A percentile compares a stretch with the other conserved stretches of the same genome.
These are phyloP conservation scores for Bothriochloa decipiens DNA, from an alignment of 176 grass and related monocot species.

Conservation along the genomic window DNA sequence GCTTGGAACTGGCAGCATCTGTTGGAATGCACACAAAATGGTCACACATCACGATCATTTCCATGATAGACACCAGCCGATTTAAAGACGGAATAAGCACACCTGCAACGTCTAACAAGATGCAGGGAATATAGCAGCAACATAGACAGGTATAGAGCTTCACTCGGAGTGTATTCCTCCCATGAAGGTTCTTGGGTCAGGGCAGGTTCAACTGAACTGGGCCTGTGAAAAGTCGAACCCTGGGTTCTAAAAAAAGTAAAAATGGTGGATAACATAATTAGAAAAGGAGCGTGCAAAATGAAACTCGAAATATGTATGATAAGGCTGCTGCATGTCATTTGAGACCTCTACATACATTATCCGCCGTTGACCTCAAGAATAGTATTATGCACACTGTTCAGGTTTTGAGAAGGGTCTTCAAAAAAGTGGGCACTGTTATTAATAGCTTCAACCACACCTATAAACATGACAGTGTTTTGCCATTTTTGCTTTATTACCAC, in stretches of 20 bases:
- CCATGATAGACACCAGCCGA: not conserved
- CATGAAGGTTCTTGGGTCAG: slow-evolving; percentile 98
- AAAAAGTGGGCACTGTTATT: not conserved
- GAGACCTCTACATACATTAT: not conserved
- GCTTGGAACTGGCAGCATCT: no score
- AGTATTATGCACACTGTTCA: not conserved
- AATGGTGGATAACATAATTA: slow-evolving; percentile 20
- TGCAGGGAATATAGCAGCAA: not conserved
- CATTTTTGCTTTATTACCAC: not conserved
- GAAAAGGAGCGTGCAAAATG: slow-evolving; percentile 21
- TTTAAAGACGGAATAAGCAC: not conserved
- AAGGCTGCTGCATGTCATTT: not conserved
- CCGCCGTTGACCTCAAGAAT: not conserved
- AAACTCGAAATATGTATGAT: not conserved
- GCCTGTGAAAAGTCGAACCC: slow-evolving; percentile 97
- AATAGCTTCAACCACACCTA: slow-evolving; percentile 6
- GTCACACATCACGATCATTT: slow-evolving; percentile 31
- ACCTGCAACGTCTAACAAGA: not conserved
- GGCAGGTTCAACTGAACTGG: slow-evolving; percentile 84
- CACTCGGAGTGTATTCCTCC: slow-evolving; percentile 66
- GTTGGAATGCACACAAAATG: not conserved
- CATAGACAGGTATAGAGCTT: not conserved
- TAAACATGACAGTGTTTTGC: not conserved
- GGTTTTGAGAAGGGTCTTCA: not conserved
- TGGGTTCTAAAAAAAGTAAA: slow-evolving; percentile 61